Conservation (phyloP, 345 rosid species). For the Brassica nigra region DNA sequence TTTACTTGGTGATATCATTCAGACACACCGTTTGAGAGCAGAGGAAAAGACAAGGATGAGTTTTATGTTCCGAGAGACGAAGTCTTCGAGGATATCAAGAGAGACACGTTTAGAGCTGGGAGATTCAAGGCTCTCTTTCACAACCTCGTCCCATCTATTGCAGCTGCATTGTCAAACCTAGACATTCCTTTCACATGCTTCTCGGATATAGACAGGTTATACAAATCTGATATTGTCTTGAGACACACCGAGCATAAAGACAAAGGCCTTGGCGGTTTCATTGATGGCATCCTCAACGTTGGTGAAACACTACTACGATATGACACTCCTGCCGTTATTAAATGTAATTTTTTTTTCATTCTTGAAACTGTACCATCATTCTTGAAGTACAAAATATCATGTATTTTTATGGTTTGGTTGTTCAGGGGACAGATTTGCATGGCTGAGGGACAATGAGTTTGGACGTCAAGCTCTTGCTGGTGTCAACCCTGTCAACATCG, state of each 20-base stretch:
- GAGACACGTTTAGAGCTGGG: constrained; percentile 77
- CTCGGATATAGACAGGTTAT: constrained; percentile 86
- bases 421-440: constrained; percentile 88
- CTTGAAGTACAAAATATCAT: background rate
- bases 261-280: constrained; percentile 25
- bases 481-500: constrained; percentile 85
- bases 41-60: constrained; percentile 80
- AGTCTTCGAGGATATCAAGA: constrained; percentile 89
- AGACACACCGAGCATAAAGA: constrained; percentile 44
- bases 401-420: constrained; percentile 2
- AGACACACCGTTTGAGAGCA: constrained; percentile 73
- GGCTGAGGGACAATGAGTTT: constrained; percentile 91
- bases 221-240: constrained; percentile 60
- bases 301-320: constrained; percentile 66
- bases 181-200: constrained; percentile 85
- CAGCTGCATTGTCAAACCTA: constrained; percentile 73
- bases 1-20: constrained; percentile 9
- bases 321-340: constrained; percentile 77
- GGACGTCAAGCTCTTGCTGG: constrained; percentile 92
- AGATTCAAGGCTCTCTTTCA: constrained; percentile 87
- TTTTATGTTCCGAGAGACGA: constrained; percentile 94
- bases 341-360: constrained; percentile 43
- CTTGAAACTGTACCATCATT: background rate
- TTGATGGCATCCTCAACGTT: constrained; percentile 52
- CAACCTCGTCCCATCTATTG: constrained; percentile 84